Base-by-base conservation (phyloP, 495 filamentous ascomycete species). In the Aspergillus ellipticus region DNA sequence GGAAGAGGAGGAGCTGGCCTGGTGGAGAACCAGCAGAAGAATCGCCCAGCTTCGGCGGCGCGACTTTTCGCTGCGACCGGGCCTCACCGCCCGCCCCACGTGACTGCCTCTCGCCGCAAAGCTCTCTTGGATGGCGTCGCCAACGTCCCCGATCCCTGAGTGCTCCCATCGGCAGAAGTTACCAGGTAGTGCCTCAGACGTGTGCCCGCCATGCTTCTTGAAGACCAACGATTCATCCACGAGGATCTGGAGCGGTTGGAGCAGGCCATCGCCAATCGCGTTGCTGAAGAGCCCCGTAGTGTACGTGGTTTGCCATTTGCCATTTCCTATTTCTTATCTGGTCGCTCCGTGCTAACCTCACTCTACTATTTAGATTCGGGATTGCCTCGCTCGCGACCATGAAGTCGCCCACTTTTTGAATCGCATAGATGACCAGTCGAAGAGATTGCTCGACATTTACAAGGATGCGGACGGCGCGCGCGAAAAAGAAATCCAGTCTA, bases 181-280 rank as follows among this genome's bases (percentile, higher is more conserved):
- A n/a, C 15, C 29, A 24, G 41, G 7, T 48, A 13, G 33, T 31
- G 10, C 6, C 26, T 7, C 16, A 11, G 22, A 21, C 51, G 33
- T 47, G 31, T n/a, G 39, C 39, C 57, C 66, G 72, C 43, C 13
- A 94, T 95, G 90, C 71, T 95, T 56, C 74, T 96, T 51, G 94
- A 98, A 77, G 91, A 97, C 54, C 88, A 97, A 72, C 79, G 94
- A 62, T 91, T 88, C 64, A 79, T 96, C 56, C 92, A 96, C 57
- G 94, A 98, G 82, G 93, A 97, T 69, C 77, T 97, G 17, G 94
- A 98, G 79, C 82, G 95, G 57, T 78, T 97, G 47, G 94, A 97
- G 75, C 89, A 94, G 71, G 94, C 89, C 29, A 88, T 97, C 62
- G 88, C 89, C 20, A 94, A 97, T 67, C 87, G 93, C 56, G 82